A percentile compares a stretch with the other conserved stretches of the same genome.
Conservation (phyloP, 1,284 basidiomycete species). For the Leccinum fuscescens region DNA sequence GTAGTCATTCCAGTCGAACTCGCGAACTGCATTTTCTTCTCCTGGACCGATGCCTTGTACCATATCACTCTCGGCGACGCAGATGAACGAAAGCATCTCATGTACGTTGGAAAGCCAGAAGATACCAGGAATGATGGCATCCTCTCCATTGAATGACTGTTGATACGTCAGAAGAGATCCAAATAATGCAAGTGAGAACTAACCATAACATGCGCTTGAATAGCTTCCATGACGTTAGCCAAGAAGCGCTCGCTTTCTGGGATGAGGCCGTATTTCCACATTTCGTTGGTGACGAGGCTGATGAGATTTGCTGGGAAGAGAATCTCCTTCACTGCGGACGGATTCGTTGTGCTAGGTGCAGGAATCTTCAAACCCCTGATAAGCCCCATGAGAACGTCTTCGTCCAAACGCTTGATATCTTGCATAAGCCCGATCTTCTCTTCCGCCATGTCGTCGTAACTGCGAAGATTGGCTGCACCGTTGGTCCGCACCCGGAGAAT, state of each 20-base stretch:
- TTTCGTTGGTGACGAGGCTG: constrained; percentile 96
- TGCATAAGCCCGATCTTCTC: constrained; percentile 95
- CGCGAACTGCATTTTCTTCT: constrained; percentile 85
- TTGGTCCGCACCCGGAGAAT: constrained; percentile 69
- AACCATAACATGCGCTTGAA: constrained; percentile 98
- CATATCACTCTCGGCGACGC: constrained; percentile 97
- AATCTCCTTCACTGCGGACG: constrained; percentile 94
- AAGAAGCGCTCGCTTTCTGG: constrained; percentile 96
- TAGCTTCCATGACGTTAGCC: constrained; percentile 98
- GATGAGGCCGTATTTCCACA: constrained; percentile 99
- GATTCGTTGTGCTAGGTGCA: constrained; percentile 85
- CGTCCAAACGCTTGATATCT: constrained; percentile 88
- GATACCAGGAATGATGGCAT: constrained; percentile 93
- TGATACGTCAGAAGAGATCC: constrained; percentile 11
- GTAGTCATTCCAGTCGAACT: constrained; percentile 97
- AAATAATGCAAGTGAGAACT: constrained; percentile 30
- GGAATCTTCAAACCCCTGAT: constrained; percentile 94
- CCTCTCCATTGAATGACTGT: constrained; percentile 89
- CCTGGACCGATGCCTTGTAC: constrained; percentile 97
- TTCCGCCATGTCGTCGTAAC: constrained; percentile 86
- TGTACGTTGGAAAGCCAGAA: constrained; percentile 99
- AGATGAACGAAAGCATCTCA: constrained; percentile 98
- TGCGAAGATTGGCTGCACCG: constrained; percentile 68
- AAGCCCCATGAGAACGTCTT: constrained; percentile 91
- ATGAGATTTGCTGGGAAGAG: constrained; percentile 99